Conservation (phyloP, 352 stramenopile species). For the Thalassiosira livingstoniorum region DNA sequence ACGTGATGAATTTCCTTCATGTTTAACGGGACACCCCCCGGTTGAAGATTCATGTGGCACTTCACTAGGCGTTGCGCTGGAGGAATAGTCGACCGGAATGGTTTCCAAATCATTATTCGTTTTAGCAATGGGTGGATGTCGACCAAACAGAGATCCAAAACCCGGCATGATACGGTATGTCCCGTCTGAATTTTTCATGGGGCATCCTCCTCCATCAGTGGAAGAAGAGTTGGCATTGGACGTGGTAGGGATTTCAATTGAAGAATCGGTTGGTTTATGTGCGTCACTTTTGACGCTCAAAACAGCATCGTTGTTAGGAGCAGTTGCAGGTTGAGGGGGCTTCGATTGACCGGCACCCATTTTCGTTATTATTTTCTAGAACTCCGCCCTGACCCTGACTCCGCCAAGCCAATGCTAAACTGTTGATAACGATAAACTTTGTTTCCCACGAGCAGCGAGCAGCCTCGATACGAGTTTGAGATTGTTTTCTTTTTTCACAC, state of each 20-base stretch:
- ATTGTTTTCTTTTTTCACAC: no score
- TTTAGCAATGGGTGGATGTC: slow-evolving; percentile 30
- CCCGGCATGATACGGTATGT: slow-evolving; percentile 49
- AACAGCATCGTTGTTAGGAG: not conserved
- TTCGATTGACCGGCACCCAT: slow-evolving; percentile 61
- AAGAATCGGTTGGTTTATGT: no score
- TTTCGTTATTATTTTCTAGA: not conserved
- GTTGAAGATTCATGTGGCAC: not conserved
- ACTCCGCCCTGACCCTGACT: not conserved
- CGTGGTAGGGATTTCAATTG: not conserved
- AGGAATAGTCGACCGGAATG: not conserved
- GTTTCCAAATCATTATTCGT: not conserved
- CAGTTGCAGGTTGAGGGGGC: slow-evolving; percentile 10
- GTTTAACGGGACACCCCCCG: slow-evolving; percentile 57
- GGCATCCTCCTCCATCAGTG: slow-evolving; percentile 39
- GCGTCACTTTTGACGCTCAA: not conserved
- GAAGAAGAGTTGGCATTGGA: not conserved
- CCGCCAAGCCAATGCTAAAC: not conserved
- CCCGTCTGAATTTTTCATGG: slow-evolving; percentile 56
- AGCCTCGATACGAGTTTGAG: no score
- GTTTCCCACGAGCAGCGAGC: no score
- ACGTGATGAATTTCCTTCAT: not conserved
- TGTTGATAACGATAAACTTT: not conserved
- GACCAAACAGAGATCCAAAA: slow-evolving; percentile 48
- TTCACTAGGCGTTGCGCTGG: not conserved